Percentiles rank a stretch among this genome's conserved stretches.
These are phyloP conservation scores for Pseudoturritis turrita DNA, from an alignment of 345 rosid species.

Conservation along the genomic window DNA sequence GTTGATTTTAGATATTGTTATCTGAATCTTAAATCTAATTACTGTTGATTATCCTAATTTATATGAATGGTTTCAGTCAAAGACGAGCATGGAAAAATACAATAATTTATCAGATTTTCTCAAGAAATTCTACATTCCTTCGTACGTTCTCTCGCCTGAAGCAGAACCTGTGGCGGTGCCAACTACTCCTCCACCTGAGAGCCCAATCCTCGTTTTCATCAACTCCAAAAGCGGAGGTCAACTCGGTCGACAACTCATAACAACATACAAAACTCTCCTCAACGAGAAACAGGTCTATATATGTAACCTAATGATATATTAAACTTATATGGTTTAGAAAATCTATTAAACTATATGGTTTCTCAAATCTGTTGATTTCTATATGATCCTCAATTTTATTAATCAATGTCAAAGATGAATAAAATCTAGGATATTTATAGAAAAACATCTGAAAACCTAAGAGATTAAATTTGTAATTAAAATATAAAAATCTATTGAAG, in stretches of 20 bases:
- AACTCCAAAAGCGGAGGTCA: slow-evolving; percentile 93
- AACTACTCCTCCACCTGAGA: slow-evolving; percentile 42
- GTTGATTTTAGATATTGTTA: neutral
- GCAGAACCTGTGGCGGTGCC: slow-evolving; percentile 15
- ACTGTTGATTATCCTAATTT: neutral
- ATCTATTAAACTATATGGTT: neutral
- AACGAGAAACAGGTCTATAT: slow-evolving; percentile 49
- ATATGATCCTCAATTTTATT: neutral
- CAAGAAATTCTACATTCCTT: slow-evolving; percentile 53
- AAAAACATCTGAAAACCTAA: neutral
- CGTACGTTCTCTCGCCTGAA: slow-evolving; percentile 48
- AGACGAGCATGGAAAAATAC: slow-evolving; percentile 35
- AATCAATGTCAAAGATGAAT: neutral
- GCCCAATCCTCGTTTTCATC: slow-evolving; percentile 69
- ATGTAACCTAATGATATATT: neutral
- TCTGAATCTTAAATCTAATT: neutral
- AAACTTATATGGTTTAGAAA: neutral
- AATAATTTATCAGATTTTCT: slow-evolving; percentile 20
- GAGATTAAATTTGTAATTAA: neutral
- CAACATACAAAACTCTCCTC: slow-evolving; percentile 56
- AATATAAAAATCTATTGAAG: neutral
- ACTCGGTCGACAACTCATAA: slow-evolving; percentile 73
- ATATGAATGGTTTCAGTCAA: slow-evolving; percentile 11
- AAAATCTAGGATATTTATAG: neutral
- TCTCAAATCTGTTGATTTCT: neutral